Evolutionary conservation across 148 eudicot genomes (phyloP).

Genomic region (Camellia sinensis): DNA sequence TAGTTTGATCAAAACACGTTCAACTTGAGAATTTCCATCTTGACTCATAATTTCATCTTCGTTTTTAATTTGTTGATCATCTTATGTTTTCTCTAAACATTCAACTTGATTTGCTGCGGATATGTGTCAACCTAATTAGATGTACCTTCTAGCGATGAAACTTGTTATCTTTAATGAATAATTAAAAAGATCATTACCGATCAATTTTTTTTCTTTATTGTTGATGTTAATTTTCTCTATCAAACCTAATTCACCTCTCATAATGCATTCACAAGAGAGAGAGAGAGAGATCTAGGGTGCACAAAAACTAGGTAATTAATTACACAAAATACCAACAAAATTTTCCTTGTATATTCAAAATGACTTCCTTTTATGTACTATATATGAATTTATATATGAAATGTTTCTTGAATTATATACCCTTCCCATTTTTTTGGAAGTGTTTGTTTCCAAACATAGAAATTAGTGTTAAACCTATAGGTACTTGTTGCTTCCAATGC

Average conservation of each 20-base stretch:
- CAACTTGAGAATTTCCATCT: not conserved
- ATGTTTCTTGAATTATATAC: not conserved
- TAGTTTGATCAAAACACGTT: not conserved
- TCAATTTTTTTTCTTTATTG: too few relatives aligned
- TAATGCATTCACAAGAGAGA: not conserved
- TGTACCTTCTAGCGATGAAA: too few relatives aligned
- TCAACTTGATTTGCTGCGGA: too few relatives aligned
- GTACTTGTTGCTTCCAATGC: not conserved
- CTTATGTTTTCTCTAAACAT: too few relatives aligned
- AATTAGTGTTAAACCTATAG: not conserved
- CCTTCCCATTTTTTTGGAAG: slow-evolving; percentile 2
- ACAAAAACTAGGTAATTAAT: not conserved
- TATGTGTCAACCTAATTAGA: too few relatives aligned
- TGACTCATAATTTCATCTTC: not conserved
- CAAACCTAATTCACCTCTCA: not conserved
- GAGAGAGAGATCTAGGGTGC: not conserved
- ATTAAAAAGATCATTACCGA: too few relatives aligned
- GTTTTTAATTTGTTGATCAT: not conserved
- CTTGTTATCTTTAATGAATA: too few relatives aligned
- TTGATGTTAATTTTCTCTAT: too few relatives aligned
- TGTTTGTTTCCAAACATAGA: not conserved
- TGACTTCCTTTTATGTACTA: not conserved
- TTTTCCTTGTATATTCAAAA: not conserved
- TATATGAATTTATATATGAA: not conserved
- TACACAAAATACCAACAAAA: not conserved